Conservation (phyloP, 495 filamentous ascomycete genomes). For the Penicillium goetzii region DNA sequence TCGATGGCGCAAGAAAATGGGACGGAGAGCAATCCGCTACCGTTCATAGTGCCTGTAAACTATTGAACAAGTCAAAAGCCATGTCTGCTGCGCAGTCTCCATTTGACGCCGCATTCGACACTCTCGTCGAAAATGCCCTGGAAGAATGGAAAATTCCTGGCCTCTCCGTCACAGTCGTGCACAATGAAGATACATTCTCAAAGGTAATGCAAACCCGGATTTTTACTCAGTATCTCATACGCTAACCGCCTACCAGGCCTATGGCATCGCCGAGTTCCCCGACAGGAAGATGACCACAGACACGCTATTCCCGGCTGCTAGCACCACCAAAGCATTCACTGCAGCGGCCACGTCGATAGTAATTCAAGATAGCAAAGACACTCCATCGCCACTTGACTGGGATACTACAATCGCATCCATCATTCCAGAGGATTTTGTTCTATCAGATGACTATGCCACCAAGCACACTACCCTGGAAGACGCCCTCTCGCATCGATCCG, state of each 20-base stretch:
- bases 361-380: slow-evolving; percentile 43
- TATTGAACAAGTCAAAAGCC: not conserved
- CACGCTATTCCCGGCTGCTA: slow-evolving; percentile 46
- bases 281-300: slow-evolving; percentile 49
- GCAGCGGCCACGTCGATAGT: slow-evolving; percentile 52
- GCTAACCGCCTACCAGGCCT: slow-evolving; percentile 46
- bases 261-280: slow-evolving; percentile 49
- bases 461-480: slow-evolving; percentile 52
- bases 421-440: slow-evolving; percentile 58
- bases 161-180: slow-evolving; percentile 51
- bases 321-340: slow-evolving; percentile 63
- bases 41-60: not conserved
- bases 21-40: not conserved
- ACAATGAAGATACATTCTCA: slow-evolving; percentile 46
- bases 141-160: slow-evolving; percentile 56
- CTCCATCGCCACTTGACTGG: slow-evolving; percentile 45
- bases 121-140: slow-evolving; percentile 40
- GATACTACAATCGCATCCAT: slow-evolving; percentile 52
- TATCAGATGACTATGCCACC: slow-evolving; percentile 49
- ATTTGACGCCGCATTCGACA: slow-evolving; percentile 41
- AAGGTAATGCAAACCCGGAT: slow-evolving; percentile 37
- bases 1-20: not conserved
- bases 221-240: not conserved
- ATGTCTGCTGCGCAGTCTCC: slow-evolving; percentile 9
- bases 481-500: slow-evolving; percentile 54